Percentiles rank a stretch among this genome's conserved stretches.
These are phyloP conservation scores for Candida ascalaphidarum DNA, from an alignment of 805 yeast genomes.

Conservation along the genomic window DNA sequence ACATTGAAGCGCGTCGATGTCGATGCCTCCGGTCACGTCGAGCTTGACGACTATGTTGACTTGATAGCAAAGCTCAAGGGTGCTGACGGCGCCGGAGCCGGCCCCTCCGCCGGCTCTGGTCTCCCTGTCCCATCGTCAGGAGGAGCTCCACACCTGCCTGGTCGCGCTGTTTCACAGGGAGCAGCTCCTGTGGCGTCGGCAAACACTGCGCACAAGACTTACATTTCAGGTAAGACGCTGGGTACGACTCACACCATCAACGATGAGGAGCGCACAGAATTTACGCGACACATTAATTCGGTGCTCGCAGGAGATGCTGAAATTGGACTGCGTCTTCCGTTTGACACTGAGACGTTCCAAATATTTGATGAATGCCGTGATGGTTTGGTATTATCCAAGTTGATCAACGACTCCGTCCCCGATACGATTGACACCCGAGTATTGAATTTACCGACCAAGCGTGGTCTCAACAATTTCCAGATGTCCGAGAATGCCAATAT, in stretches of 20 bases:
- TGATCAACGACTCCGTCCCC: conserved; percentile 95
- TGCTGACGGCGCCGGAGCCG: conserved; percentile 10
- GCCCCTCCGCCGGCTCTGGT: conserved; percentile 8
- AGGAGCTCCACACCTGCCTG: conserved; percentile 14
- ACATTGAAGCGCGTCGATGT: conserved; percentile 85
- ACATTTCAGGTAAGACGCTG: conserved; percentile 76
- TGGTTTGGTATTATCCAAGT: conserved; percentile 85
- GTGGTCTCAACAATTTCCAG: conserved; percentile 82
- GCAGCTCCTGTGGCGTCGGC: conserved; percentile 43
- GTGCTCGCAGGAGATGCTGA: conserved; percentile 85
- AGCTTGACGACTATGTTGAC: conserved; percentile 87
- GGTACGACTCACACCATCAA: conserved; percentile 95
- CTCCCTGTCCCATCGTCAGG: conserved; percentile 9
- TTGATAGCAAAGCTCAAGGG: conserved; percentile 67
- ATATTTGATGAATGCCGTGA: conserved; percentile 95
- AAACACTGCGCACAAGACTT: conserved; percentile 44
- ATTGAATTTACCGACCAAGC: conserved; percentile 79
- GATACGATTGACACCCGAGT: conserved; percentile 98
- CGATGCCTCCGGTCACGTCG: conserved; percentile 96
- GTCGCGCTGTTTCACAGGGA: conserved; percentile 13
- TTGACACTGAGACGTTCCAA: conserved; percentile 91
- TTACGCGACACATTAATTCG: conserved; percentile 90
- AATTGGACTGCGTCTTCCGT: conserved; percentile 78
- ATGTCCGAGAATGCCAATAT: conserved; percentile 96
- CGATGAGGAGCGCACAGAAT: conserved; percentile 93